Evolutionary conservation across 2,329 filamentous ascomycete genomes (phyloP).

Genomic region (Zelopaecilomyces penicillatus): DNA sequence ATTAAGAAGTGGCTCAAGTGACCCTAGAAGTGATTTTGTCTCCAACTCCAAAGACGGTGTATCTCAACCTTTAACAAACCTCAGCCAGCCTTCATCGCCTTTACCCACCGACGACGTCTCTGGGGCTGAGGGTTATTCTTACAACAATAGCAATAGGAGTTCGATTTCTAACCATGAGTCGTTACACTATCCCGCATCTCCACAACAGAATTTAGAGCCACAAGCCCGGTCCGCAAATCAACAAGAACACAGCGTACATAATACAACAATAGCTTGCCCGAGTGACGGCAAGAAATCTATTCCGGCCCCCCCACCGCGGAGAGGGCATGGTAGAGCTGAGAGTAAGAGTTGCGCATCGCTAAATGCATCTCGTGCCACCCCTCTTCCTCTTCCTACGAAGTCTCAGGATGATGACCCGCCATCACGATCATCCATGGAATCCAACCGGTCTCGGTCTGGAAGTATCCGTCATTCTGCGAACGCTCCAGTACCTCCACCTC

Average conservation of each 20-base stretch:
- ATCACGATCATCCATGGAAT: conserved; percentile 43
- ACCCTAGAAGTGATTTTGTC: conserved; percentile 10
- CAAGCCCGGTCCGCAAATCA: too few relatives aligned
- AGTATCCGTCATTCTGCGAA: conserved; percentile 33
- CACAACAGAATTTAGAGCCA: too few relatives aligned
- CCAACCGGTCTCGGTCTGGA: conserved; percentile 36
- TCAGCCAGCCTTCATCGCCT: conserved; percentile 50
- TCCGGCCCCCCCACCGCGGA: conserved; percentile 44
- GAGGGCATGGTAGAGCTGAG: conserved; percentile 38
- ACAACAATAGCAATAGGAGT: too few relatives aligned
- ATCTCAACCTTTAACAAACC: conserved; percentile 13
- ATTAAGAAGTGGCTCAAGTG: conserved; percentile 37
- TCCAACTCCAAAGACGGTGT: conserved; percentile 15
- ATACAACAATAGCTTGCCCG: too few relatives aligned
- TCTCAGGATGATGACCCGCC: conserved; percentile 29
- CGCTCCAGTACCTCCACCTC: conserved; percentile 46
- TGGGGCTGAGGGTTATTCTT: too few relatives aligned
- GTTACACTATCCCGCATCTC: too few relatives aligned
- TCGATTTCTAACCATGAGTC: too few relatives aligned
- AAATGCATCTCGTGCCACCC: conserved; percentile 11
- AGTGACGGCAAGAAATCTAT: conserved; percentile 30
- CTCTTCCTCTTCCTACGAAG: conserved; percentile 4
- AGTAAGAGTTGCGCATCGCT: conserved; percentile 25
- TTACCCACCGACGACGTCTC: conserved; percentile 27
- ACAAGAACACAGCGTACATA: too few relatives aligned